Conservation (phyloP, 2,329 filamentous ascomycete genomes). For the Pleurostoma richardsiae region DNA sequence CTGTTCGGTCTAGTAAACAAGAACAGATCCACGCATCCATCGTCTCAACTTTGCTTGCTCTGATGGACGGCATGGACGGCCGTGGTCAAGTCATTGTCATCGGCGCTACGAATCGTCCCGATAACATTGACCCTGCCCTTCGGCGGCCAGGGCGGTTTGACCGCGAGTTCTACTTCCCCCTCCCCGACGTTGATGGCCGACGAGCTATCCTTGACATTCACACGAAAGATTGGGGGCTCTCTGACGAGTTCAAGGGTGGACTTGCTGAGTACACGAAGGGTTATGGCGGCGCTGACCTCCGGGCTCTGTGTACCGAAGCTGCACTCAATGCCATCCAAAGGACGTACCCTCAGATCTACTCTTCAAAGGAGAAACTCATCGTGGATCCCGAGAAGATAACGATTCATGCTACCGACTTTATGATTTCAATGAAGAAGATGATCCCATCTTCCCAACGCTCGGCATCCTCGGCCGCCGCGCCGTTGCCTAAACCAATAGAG, state of each 20-base stretch:
- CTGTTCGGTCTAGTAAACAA: slow-evolving; percentile 94
- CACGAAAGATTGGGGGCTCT: slow-evolving; percentile 87
- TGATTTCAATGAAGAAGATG: slow-evolving; percentile 94
- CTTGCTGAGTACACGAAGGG: slow-evolving; percentile 89
- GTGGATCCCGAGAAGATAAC: slow-evolving; percentile 82
- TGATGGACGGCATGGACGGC: slow-evolving; percentile 99
- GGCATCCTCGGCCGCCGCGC: slow-evolving; percentile 75
- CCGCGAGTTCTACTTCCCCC: slow-evolving; percentile 94
- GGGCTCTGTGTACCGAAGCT: slow-evolving; percentile 92
- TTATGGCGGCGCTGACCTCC: slow-evolving; percentile 91
- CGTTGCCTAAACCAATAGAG: slow-evolving; percentile 73
- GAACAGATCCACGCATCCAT: slow-evolving; percentile 99
- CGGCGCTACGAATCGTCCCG: slow-evolving; percentile 94
- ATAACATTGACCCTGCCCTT: slow-evolving; percentile 94
- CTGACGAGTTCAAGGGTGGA: slow-evolving; percentile 72
- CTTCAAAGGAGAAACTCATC: slow-evolving; percentile 80
- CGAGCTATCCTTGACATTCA: slow-evolving; percentile 91
- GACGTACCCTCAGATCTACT: slow-evolving; percentile 94
- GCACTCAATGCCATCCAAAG: slow-evolving; percentile 93
- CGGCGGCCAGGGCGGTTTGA: slow-evolving; percentile 93
- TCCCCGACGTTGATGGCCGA: slow-evolving; percentile 76
- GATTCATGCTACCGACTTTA: slow-evolving; percentile 90
- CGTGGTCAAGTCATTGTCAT: slow-evolving; percentile 97
- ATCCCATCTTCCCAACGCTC: slow-evolving; percentile 92
- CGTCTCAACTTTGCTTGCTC: slow-evolving; percentile 83